Percentiles rank a stretch among this genome's conserved stretches.
Evolutionary conservation across 202 grass and related monocot genomes (phyloP).

Genomic region (Saccharum hybrid): DNA sequence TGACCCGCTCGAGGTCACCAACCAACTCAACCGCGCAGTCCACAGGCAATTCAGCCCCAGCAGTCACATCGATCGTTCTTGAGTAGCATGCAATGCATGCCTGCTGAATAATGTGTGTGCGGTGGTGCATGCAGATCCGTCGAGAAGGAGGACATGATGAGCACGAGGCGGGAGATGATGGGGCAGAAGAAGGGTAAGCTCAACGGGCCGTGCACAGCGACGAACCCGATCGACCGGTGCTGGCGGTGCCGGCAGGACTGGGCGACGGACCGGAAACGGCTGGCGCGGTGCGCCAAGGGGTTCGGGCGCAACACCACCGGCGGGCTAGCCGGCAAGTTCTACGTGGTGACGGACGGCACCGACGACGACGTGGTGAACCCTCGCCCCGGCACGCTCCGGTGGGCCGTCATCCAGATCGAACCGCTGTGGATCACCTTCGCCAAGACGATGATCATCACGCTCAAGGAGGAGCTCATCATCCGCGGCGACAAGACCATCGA

Average conservation of each 20-base stretch:
- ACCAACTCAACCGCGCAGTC: conserved; percentile 58
- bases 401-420: conserved; percentile 65
- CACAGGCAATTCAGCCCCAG: conserved; percentile 44
- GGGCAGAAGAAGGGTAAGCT: conserved; percentile 35
- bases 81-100: too few species aligned
- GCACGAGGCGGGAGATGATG: conserved; percentile 46
- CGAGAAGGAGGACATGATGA: conserved; percentile 8
- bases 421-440: conserved; percentile 83
- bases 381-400: conserved; percentile 61
- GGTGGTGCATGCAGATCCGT: not conserved
- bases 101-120: too few species aligned
- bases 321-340: conserved; percentile 63
- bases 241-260: conserved; percentile 78
- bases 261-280: conserved; percentile 66
- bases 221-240: conserved; percentile 91
- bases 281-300: conserved; percentile 73
- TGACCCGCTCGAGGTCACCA: conserved; percentile 52
- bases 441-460: conserved; percentile 68
- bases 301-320: conserved; percentile 69
- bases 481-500: conserved; percentile 74
- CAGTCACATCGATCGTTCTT: too few species aligned
- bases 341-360: conserved; percentile 64
- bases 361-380: conserved; percentile 70
- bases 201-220: conserved; percentile 52
- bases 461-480: conserved; percentile 77